Conservation (phyloP, 768 basidiomycete species). For the Mycena maculata region DNA sequence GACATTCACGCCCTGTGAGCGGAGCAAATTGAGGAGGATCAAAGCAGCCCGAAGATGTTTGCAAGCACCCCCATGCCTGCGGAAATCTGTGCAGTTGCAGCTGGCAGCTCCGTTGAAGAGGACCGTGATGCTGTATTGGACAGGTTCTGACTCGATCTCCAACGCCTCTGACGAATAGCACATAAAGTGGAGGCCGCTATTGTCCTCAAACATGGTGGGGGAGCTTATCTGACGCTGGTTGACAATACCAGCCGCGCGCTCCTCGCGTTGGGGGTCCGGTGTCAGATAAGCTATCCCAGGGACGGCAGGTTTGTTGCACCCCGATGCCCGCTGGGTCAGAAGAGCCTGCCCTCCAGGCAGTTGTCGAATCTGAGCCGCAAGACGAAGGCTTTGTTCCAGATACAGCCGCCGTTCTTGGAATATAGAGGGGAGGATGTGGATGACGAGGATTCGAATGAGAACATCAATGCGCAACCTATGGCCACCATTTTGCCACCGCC, state of each 20-base stretch:
- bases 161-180: constrained; percentile 15
- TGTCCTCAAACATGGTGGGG: not conserved
- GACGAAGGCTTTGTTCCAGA: not conserved
- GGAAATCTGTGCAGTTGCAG: constrained; percentile 32
- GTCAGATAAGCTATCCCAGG: constrained; percentile 6
- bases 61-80: constrained; percentile 33
- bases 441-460: constrained; percentile 33
- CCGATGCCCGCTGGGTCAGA: not conserved
- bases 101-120: not conserved
- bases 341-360: constrained; percentile 1
- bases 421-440: constrained; percentile 33
- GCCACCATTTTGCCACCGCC: constrained; percentile 41
- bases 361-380: not conserved
- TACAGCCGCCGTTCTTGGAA: constrained; percentile 24
- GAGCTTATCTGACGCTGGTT: not conserved
- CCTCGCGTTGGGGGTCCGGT: not conserved
- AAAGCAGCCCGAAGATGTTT: constrained; percentile 31
- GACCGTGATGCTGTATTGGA: constrained; percentile 8
- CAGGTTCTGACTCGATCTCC: not conserved
- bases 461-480: constrained; percentile 41
- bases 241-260: not conserved
- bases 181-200: not conserved
- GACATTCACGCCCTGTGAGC: not conserved
- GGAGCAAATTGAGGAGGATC: not conserved
- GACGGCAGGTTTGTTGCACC: not conserved